These are phyloP conservation scores for Plasmodium coatneyi DNA, from an alignment of 169 alveolate species.

Conservation along the genomic window DNA sequence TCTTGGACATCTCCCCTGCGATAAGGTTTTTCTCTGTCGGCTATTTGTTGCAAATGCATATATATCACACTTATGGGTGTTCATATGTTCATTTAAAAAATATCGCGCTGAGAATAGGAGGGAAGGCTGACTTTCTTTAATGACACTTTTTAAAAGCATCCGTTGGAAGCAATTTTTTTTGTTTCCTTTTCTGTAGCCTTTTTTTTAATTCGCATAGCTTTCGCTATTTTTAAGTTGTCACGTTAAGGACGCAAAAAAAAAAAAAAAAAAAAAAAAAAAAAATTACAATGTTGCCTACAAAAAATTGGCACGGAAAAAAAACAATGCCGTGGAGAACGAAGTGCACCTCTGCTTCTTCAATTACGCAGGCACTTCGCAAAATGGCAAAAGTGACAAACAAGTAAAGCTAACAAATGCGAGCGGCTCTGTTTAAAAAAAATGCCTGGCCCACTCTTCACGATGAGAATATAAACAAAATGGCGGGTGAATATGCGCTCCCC, in stretches of 20 bases:
- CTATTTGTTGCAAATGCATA: neutral
- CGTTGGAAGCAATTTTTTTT: neutral
- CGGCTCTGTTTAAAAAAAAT: neutral
- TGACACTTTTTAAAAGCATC: neutral
- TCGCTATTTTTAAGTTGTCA: neutral
- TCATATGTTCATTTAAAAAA: neutral
- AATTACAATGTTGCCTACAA: neutral
- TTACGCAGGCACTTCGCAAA: neutral
- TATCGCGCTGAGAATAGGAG: neutral
- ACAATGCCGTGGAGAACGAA: neutral
- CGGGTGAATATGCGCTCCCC: neutral
- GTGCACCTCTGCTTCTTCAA: neutral
- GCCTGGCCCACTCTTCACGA: neutral
- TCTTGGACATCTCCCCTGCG: slow-evolving; percentile 47
- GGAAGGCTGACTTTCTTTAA: neutral
- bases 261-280: neutral
- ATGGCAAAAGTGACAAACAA: neutral
- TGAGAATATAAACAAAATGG: neutral
- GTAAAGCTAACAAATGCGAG: neutral
- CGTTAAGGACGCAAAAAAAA: neutral
- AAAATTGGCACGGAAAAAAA: neutral
- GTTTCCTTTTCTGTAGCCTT: neutral
- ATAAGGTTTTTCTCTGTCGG: neutral
- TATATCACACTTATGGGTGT: neutral
- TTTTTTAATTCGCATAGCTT: neutral